phyloP scores from a whole-genome alignment of 768 basidiomycete species.

The Coprinopsis marcescibilis region DNA sequence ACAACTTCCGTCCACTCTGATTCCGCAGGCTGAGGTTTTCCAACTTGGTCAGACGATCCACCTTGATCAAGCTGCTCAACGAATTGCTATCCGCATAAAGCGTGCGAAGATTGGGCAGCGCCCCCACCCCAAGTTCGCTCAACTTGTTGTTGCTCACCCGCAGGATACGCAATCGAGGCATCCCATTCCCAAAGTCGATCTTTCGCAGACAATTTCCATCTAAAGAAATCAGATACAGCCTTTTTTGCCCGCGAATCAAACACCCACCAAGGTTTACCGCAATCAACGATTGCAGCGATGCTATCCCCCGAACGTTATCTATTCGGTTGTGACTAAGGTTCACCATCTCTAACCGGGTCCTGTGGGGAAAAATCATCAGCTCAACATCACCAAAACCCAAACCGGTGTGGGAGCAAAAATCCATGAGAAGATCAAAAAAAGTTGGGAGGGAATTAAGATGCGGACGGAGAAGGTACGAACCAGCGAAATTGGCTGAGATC shows the following conservation, averaged over 20 bases:
- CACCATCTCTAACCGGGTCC: slow-evolving; percentile 72
- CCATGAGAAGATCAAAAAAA: slow-evolving; percentile 14
- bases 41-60: slow-evolving; percentile 59
- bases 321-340: slow-evolving; percentile 77
- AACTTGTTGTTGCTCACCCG: slow-evolving; percentile 82
- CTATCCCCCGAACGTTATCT: slow-evolving; percentile 51
- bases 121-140: slow-evolving; percentile 52
- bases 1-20: slow-evolving; percentile 74
- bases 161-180: slow-evolving; percentile 76
- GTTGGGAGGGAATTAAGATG: slow-evolving; percentile 4
- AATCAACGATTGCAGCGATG: slow-evolving; percentile 53
- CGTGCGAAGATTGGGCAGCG: slow-evolving; percentile 72
- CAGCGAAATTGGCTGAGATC: slow-evolving; percentile 64
- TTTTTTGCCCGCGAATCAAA: slow-evolving; percentile 2
- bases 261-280: slow-evolving; percentile 81
- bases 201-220: slow-evolving; percentile 66
- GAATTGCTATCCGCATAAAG: slow-evolving; percentile 89
- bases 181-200: slow-evolving; percentile 46
- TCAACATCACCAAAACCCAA: slow-evolving; percentile 1
- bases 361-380: slow-evolving; percentile 17
- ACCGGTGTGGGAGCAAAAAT: slow-evolving; percentile 12
- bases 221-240: slow-evolving; percentile 22
- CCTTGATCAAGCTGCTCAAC: slow-evolving; percentile 43
- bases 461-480: slow-evolving; percentile 37
- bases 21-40: slow-evolving; percentile 91